phyloP scores from a whole-genome alignment of 179 eudicot genomes.

The Actinidia chinensis region DNA sequence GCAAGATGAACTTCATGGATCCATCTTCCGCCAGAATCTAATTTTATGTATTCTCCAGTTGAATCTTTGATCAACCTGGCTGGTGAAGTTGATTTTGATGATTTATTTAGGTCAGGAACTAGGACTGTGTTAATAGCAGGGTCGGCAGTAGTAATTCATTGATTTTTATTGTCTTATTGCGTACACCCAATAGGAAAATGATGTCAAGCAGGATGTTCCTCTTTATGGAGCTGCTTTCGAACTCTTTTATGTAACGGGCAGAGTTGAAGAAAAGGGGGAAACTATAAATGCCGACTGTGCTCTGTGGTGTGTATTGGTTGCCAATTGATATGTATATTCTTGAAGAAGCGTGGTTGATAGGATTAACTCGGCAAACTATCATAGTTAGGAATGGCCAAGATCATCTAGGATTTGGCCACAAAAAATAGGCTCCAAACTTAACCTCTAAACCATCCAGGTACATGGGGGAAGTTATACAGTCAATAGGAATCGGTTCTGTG shows the following conservation, averaged over 20 bases:
- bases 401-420: neutral
- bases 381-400: neutral
- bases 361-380: neutral
- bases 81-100: conserved; percentile 1
- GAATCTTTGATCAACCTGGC: neutral
- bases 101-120: neutral
- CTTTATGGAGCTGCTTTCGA: neutral
- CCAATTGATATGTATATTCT: neutral
- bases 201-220: neutral
- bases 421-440: too few relatives aligned
- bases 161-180: neutral
- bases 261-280: neutral
- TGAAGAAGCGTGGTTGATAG: neutral
- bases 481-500: too few relatives aligned
- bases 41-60: neutral
- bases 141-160: neutral
- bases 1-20: neutral
- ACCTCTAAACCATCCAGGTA: too few relatives aligned
- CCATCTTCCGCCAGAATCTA: neutral
- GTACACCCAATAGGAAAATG: neutral
- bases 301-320: neutral
- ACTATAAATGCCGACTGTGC: neutral
- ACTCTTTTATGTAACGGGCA: neutral
- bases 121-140: neutral
- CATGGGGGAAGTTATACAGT: too few relatives aligned